These are phyloP conservation scores for Apiospora marii DNA, from an alignment of 2,329 filamentous ascomycete genomes.

Conservation along the genomic window DNA sequence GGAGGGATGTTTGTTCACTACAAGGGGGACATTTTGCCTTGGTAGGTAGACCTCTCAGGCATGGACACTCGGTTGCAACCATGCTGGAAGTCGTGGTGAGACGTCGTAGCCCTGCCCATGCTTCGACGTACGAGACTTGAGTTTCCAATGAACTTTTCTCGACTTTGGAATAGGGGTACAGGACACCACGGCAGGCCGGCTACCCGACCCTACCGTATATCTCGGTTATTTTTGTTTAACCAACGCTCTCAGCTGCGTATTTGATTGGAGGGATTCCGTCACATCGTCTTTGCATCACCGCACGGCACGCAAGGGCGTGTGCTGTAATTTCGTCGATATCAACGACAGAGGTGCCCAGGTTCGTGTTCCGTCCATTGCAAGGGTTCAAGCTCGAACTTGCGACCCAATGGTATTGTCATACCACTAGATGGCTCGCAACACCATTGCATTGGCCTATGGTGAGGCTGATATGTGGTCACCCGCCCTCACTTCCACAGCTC, in stretches of 20 bases:
- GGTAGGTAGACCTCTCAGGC: background rate
- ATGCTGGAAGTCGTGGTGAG: no score
- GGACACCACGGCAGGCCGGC: background rate
- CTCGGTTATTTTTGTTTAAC: background rate
- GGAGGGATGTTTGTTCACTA: background rate
- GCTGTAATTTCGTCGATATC: background rate
- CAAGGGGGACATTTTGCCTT: background rate
- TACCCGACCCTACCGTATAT: background rate
- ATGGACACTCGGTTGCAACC: no score
- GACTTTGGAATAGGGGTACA: background rate
- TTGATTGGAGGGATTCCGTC: background rate
- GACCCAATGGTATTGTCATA: background rate
- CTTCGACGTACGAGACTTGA: background rate
- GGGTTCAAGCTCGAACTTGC: background rate
- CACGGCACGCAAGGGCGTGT: background rate
- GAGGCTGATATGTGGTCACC: slow-evolving; percentile 2
- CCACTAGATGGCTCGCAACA: background rate
- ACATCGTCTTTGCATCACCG: background rate
- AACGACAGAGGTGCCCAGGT: background rate
- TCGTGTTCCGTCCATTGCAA: background rate
- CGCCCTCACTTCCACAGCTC: background rate
- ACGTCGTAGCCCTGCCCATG: no score
- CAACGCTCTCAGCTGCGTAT: background rate
- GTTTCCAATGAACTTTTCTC: no score
- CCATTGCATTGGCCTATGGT: background rate